Evolutionary conservation across 352 stramenopile species (phyloP), one percentile per base, ranked within the genome.

Genomic region (Phytophthora pinifolia): DNA sequence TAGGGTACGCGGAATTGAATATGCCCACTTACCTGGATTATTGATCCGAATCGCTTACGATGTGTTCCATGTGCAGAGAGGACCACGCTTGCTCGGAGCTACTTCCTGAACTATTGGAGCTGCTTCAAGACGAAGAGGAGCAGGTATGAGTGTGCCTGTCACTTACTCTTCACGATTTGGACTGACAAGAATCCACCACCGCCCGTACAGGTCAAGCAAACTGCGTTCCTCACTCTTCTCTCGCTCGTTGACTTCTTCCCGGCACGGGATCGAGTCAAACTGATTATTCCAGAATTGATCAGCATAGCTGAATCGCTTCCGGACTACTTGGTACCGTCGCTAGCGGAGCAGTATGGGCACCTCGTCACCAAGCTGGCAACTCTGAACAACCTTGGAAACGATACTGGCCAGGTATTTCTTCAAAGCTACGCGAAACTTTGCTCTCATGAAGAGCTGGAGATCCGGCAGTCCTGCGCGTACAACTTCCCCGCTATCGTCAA

Each of bases 61-160:
- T 27, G 22, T 6, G 6, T 27, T 25, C 30, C 13, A 32, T 36
- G 22, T 10, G 33, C 31, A 91, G 79, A 20, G 74, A 92, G 30
- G 75, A 83, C 17, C 81, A 79, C 49, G 83, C 83, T 1, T 78
- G 78, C 17, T 60, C 67, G 1, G 79, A 88, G n/a, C 39, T 93
- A 27, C 65, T 93, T 1, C 74, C 81, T 1, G 83, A 93, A 31
- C 58, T 93, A 1, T 62, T 93, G 13, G 83, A 93, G 29, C 54
- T 93, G 0, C 64, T 93, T 4, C 81, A 92, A 54, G 83, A 93
- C 39, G 83, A 93, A 75, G 83, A 92, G 60, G 79, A 86, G 43
- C 82, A 92, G 67, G 80, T 81, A 41, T 37, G 22, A 3, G 1
- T 58, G 4, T 7, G 22, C 5, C n/a, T 17, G 3, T 10, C 30